A percentile compares a stretch with the other conserved stretches of the same genome.
Evolutionary conservation across 2,329 filamentous ascomycete species (phyloP).

Genomic region (Claviceps sp.): DNA sequence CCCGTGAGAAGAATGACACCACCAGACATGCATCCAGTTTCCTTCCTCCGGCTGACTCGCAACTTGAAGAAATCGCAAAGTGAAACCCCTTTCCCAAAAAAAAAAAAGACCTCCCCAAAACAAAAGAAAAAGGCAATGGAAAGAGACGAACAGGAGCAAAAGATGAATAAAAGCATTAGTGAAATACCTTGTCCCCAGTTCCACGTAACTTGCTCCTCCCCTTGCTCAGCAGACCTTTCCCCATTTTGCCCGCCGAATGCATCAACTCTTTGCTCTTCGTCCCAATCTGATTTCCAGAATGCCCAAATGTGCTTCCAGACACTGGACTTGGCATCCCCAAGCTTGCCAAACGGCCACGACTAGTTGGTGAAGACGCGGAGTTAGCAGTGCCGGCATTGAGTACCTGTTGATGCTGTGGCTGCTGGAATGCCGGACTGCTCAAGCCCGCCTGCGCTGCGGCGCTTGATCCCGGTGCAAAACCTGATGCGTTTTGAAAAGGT

Average conservation of each 20-base stretch:
- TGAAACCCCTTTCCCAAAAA: not conserved
- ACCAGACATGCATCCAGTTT: not conserved
- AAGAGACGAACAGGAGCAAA: conserved; percentile 9
- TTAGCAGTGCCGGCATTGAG: conserved; percentile 29
- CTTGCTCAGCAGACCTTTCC: conserved; percentile 83
- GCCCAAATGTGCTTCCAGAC: conserved; percentile 32
- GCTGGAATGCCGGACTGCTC: conserved; percentile 19
- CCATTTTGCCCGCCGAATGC: conserved; percentile 74
- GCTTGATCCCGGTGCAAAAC: conserved; percentile 8
- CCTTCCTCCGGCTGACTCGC: not conserved
- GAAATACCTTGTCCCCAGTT: conserved; percentile 79
- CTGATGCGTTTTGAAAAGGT: conserved; percentile 13
- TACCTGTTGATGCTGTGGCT: conserved; percentile 44
- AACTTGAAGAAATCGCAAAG: no score
- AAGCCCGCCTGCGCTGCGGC: conserved; percentile 12
- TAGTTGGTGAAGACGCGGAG: conserved; percentile 15
- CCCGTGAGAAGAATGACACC: not conserved
- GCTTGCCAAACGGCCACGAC: conserved; percentile 23
- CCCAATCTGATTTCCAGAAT: conserved; percentile 53
- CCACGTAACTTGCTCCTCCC: conserved; percentile 71
- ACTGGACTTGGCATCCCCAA: conserved; percentile 26
- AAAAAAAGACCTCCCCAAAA: conserved; percentile 1
- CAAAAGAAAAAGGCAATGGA: not conserved
- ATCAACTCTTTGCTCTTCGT: conserved; percentile 81
- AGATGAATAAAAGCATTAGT: conserved; percentile 35